phyloP scores from a whole-genome alignment of 2,329 filamentous ascomycete species.

The Paracamarosporium sp. region DNA sequence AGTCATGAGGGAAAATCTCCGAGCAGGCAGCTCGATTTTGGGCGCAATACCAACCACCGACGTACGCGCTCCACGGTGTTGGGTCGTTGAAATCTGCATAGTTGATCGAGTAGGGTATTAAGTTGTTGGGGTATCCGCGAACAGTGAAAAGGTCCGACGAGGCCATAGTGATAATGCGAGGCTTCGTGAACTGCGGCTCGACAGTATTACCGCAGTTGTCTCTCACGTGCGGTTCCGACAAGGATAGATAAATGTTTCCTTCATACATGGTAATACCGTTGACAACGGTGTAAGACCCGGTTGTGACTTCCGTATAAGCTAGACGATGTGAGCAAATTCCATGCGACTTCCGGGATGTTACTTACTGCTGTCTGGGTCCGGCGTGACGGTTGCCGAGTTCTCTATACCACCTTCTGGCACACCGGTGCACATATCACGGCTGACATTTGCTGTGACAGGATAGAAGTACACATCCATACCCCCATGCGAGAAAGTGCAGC shows the following conservation, averaged over 20 bases:
- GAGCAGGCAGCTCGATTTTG: conserved; percentile 12
- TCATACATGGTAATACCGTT: conserved; percentile 22
- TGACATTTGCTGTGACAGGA: conserved; percentile 18
- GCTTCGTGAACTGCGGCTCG: not conserved
- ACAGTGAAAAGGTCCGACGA: conserved; percentile 21
- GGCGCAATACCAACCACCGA: conserved; percentile 8
- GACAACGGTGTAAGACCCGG: conserved; percentile 21
- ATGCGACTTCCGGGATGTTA: not conserved
- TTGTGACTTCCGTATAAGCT: conserved; percentile 22
- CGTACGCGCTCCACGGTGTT: conserved; percentile 19
- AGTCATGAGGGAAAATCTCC: conserved; percentile 17
- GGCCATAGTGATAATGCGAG: conserved; percentile 20
- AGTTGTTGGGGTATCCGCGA: conserved; percentile 16
- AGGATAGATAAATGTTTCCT: conserved; percentile 25
- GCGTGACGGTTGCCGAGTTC: conserved; percentile 5
- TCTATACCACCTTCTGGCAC: conserved; percentile 12
- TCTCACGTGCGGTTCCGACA: conserved; percentile 14
- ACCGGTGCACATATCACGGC: conserved; percentile 20
- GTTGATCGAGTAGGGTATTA: conserved; percentile 6
- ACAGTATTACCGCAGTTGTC: conserved; percentile 19
- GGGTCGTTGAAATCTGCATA: conserved; percentile 11
- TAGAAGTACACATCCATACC: conserved; percentile 23
- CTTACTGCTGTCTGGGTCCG: conserved; percentile 18
- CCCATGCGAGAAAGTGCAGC: conserved; percentile 19
- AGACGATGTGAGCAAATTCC: not conserved